Evolutionary conservation across 208 protist genomes (phyloP).

Genomic region (Acanthamoeba divionensis): DNA sequence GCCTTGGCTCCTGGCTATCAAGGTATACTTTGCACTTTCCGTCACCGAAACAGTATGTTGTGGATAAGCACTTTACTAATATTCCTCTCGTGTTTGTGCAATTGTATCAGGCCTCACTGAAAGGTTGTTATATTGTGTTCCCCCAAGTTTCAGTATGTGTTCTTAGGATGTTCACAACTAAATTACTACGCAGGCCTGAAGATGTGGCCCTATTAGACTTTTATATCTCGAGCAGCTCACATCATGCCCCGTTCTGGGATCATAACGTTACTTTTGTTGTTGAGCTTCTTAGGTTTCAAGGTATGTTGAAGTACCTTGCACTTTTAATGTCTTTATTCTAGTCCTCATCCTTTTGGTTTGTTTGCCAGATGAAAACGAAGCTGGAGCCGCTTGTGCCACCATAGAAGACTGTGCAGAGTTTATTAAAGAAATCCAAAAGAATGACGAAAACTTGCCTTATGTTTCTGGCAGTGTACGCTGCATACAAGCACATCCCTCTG

Average conservation of each 20-base stretch:
- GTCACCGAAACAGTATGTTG: neutral
- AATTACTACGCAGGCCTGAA: neutral
- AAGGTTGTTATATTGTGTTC: neutral
- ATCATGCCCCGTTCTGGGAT: neutral
- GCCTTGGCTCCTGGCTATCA: constrained; percentile 12
- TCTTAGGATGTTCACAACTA: too few relatives aligned
- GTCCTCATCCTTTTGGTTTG: neutral
- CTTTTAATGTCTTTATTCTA: neutral
- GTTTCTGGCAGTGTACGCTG: neutral
- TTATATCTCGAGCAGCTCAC: neutral
- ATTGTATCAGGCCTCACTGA: neutral
- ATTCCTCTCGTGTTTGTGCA: neutral
- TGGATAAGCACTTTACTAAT: neutral
- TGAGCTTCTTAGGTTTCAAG: neutral
- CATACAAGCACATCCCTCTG: neutral
- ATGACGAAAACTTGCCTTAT: neutral
- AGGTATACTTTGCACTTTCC: neutral
- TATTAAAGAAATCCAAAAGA: neutral
- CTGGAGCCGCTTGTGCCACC: neutral
- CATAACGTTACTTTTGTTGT: neutral
- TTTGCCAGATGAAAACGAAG: neutral
- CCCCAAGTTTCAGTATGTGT: too few relatives aligned
- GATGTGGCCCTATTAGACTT: neutral
- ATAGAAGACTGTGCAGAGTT: neutral
- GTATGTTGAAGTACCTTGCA: neutral